Conservation (phyloP, 192 early-diverging fungal genomes). For the Chytriomyces confervae region DNA sequence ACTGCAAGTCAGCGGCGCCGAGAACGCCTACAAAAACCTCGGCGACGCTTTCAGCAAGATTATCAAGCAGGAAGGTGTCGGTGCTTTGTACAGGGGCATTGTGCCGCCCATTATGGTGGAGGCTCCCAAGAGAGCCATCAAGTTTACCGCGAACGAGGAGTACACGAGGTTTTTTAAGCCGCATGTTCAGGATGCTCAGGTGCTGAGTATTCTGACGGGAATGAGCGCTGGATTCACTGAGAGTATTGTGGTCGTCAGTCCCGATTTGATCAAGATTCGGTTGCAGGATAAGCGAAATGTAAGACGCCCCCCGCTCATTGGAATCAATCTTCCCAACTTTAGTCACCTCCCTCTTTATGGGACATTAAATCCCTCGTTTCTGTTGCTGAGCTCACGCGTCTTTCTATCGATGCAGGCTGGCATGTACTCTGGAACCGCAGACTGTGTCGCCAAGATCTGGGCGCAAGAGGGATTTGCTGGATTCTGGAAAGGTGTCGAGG, state of each 20-base stretch:
- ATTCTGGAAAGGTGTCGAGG: constrained; percentile 90
- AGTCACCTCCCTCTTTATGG: not conserved
- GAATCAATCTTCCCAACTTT: not conserved
- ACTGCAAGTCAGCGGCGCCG: constrained; percentile 64
- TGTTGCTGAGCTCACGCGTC: not conserved
- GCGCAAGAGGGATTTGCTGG: constrained; percentile 79
- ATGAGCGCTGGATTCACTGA: constrained; percentile 91
- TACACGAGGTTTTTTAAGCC: constrained; percentile 65
- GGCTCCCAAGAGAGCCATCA: constrained; percentile 96
- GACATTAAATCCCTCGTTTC: not conserved
- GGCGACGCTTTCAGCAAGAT: constrained; percentile 70
- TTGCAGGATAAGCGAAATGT: constrained; percentile 89
- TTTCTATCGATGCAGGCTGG: constrained; percentile 57
- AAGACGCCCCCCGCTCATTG: constrained; percentile 30
- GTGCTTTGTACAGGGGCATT: constrained; percentile 88
- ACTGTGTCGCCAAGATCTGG: constrained; percentile 82
- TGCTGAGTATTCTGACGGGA: constrained; percentile 83
- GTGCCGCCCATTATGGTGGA: constrained; percentile 95
- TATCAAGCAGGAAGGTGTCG: constrained; percentile 72
- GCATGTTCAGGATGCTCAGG: constrained; percentile 70
- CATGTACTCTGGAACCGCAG: constrained; percentile 80
- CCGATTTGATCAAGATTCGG: constrained; percentile 95
- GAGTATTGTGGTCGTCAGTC: constrained; percentile 86
- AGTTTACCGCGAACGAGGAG: constrained; percentile 86
- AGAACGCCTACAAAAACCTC: constrained; percentile 69